Evolutionary conservation across 2,329 filamentous ascomycete species (phyloP).

Genomic region (Ceratocystis cacaofunesta): DNA sequence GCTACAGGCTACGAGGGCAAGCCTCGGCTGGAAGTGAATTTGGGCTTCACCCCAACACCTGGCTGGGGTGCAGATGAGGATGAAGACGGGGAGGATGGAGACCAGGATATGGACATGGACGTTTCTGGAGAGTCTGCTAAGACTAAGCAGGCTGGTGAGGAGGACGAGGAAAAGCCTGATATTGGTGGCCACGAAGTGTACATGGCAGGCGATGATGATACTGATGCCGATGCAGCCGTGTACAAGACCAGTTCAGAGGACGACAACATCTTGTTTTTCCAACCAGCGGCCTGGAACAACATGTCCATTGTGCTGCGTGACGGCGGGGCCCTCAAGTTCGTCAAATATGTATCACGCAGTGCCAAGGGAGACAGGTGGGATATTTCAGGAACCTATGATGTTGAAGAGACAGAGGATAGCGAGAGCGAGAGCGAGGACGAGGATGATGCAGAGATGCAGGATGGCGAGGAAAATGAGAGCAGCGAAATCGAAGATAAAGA

Average conservation of each 20-base stretch:
- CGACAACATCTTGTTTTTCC: conserved; percentile 50
- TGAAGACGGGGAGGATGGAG: conserved; percentile 34
- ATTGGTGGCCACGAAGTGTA: conserved; percentile 76
- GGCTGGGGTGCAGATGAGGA: conserved; percentile 69
- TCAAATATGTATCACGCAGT: conserved; percentile 79
- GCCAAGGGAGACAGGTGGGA: conserved; percentile 90
- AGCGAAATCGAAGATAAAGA: conserved; percentile 8
- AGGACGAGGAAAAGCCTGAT: conserved; percentile 30
- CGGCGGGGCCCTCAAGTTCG: conserved; percentile 72
- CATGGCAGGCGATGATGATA: conserved; percentile 75
- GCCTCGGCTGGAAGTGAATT: conserved; percentile 70
- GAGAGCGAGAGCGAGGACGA: conserved; percentile 26
- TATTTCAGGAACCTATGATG: conserved; percentile 62
- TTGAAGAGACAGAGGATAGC: conserved; percentile 41
- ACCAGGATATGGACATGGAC: conserved; percentile 32
- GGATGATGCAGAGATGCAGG: conserved; percentile 23
- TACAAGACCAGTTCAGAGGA: conserved; percentile 73
- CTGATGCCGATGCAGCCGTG: conserved; percentile 63
- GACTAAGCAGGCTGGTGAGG: conserved; percentile 24
- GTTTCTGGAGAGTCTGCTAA: conserved; percentile 25
- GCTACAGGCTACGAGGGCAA: conserved; percentile 70
- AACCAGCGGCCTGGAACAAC: conserved; percentile 66
- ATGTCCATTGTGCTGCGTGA: conserved; percentile 83
- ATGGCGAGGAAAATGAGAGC: conserved; percentile 7
- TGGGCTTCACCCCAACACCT: conserved; percentile 68